Conservation (phyloP, 305 asterid species). For the Coffea humblotiana region DNA sequence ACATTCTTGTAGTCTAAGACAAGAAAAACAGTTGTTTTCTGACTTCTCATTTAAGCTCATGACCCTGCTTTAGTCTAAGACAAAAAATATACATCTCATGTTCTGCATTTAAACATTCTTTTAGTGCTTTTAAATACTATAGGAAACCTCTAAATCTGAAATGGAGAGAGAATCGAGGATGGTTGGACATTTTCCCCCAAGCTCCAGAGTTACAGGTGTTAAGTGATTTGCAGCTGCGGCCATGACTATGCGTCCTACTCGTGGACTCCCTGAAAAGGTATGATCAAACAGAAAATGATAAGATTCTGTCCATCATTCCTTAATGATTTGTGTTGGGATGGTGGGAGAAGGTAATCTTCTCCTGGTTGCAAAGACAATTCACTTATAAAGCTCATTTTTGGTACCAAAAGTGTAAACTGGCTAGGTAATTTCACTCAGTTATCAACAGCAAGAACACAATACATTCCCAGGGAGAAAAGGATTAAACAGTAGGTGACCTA, state of each 20-base stretch:
- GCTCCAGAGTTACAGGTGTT: slow-evolving; percentile 91
- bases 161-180: slow-evolving; percentile 62
- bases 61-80: neutral
- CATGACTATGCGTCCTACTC: slow-evolving; percentile 70
- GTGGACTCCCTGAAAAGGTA: slow-evolving; percentile 60
- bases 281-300: neutral
- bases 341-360: neutral
- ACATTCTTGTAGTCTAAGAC: neutral
- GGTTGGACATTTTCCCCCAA: slow-evolving; percentile 92
- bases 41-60: neutral
- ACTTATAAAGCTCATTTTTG: neutral
- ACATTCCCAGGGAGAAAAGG: neutral
- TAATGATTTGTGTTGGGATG: neutral
- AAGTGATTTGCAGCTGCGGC: slow-evolving; percentile 88
- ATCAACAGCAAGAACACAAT: neutral
- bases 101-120: neutral
- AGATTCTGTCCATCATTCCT: neutral
- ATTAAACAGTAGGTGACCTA: neutral
- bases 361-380: neutral
- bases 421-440: neutral
- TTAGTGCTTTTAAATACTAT: neutral
- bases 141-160: slow-evolving; percentile 61
- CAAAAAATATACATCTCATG: neutral
- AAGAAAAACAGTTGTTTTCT: neutral
- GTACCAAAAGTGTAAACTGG: neutral